Conservation (phyloP, 169 alveolate species). For the Cryptosporidium ubiquitum region DNA sequence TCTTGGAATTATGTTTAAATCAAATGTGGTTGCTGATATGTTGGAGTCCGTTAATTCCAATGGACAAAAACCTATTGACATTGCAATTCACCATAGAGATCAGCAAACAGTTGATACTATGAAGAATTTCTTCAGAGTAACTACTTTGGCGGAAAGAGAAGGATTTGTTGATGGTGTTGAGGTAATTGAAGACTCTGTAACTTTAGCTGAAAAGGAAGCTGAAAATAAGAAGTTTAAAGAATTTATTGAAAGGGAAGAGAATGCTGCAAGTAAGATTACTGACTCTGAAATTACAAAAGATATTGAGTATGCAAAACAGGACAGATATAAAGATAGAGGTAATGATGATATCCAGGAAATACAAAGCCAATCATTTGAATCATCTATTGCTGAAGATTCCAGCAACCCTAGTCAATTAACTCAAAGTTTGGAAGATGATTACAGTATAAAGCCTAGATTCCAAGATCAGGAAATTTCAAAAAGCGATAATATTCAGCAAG, state of each 20-base stretch:
- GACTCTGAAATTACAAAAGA: slow-evolving; percentile 4
- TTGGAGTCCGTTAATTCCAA: slow-evolving; percentile 43
- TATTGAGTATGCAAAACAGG: slow-evolving; percentile 6
- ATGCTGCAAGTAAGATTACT: not conserved
- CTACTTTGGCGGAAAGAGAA: slow-evolving; percentile 68
- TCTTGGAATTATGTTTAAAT: slow-evolving; percentile 68
- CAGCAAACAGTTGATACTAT: slow-evolving; percentile 71
- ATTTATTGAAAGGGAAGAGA: slow-evolving; percentile 37
- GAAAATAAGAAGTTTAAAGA: slow-evolving; percentile 24
- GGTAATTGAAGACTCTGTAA: slow-evolving; percentile 31
- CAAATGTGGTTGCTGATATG: slow-evolving; percentile 72
- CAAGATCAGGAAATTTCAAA: not conserved
- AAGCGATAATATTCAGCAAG: slow-evolving; percentile 13
- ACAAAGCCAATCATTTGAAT: not conserved
- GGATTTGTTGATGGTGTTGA: slow-evolving; percentile 71
- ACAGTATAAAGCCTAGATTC: not conserved
- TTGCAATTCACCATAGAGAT: slow-evolving; percentile 56
- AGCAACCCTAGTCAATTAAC: not conserved
- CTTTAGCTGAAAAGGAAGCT: slow-evolving; percentile 62
- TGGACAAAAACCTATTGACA: slow-evolving; percentile 72
- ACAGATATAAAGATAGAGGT: not conserved
- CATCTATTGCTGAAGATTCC: slow-evolving; percentile 5
- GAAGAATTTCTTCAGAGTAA: slow-evolving; percentile 69
- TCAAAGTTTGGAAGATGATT: slow-evolving; percentile 1
- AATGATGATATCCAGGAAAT: not conserved